Evolutionary conservation across 2,329 filamentous ascomycete genomes (phyloP), one percentile per base, ranked within the genome.

Genomic region (Colletotrichum tamarilloi): DNA sequence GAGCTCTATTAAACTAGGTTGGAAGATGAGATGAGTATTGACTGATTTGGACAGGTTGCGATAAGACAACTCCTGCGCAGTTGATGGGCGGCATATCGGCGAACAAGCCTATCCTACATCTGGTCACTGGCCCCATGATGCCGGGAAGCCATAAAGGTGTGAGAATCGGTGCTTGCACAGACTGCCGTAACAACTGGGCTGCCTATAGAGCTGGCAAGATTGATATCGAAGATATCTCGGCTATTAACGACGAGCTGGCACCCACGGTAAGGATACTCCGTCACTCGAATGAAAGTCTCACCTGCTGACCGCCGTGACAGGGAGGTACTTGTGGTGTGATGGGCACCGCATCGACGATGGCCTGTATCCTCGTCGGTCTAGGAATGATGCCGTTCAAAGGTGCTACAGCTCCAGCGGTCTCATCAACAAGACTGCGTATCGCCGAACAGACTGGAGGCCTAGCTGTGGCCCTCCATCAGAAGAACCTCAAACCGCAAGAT

Each of bases 321-420:
- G 90, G 91, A 1, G 95, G 95, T 35, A 95, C 94, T 1, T 97
- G 95, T 76, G 94, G 94, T 59, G 95, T 95, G 22, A 97, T 97
- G 95, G 97, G 94, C 75, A 97, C 95, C 0, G 95, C 95, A 7
- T 96, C 95, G 79, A 97, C 94, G 2, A 96, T 97, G 94, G 93
- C 94, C 1, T 95, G 93, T 6, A 90, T 94, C 19, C 93, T 95
- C 26, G 94, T 95, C 74, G 94, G 91, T 0, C 91, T 97, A 77
- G 95, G 95, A n/a, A 86, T 97, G 76, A 93, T 94, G 72, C 87
- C 95, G 0, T 92, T 95, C 8, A 91, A 91, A 6, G 94, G 93
- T 0, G 94, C 94, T 0, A 93, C 93, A 0, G 94, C 93, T 0
- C 93, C 94, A 0, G 95, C 95, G 1, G 91, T 93, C 4, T 94